Evolutionary conservation across 805 yeast species (phyloP).

Genomic region (Zygosaccharomyces lentus): DNA sequence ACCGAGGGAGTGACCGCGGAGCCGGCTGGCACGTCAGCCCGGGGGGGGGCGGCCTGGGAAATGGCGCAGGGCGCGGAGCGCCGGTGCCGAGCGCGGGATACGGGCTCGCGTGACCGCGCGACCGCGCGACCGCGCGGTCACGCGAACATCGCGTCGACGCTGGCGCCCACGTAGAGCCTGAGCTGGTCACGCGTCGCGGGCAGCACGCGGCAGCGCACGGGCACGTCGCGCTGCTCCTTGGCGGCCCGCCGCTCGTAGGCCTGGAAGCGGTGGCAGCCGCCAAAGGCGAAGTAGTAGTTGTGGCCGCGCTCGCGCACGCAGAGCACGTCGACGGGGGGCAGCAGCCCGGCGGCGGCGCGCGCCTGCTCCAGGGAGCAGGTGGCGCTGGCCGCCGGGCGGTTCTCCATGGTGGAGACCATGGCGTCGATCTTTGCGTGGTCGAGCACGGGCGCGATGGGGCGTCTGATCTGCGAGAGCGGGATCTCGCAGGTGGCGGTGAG

Average conservation of each 20-base stretch:
- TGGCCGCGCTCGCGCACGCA: constrained; percentile 60
- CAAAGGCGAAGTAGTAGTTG: constrained; percentile 72
- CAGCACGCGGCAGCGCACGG: constrained; percentile 65
- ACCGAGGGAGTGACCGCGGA: not conserved
- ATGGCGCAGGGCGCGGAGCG: not conserved
- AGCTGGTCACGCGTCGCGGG: constrained; percentile 74
- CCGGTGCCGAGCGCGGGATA: not conserved
- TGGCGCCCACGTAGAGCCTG: constrained; percentile 62
- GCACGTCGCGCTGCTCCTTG: constrained; percentile 31
- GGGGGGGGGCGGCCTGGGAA: not conserved
- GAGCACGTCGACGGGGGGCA: constrained; percentile 81
- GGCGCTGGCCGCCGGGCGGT: constrained; percentile 57
- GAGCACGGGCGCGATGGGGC: constrained; percentile 84
- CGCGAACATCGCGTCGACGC: constrained; percentile 23
- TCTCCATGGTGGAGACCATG: constrained; percentile 69
- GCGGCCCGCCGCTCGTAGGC: constrained; percentile 62
- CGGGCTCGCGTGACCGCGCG: no score
- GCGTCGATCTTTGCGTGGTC: constrained; percentile 70
- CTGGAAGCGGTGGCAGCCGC: constrained; percentile 87
- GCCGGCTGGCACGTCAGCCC: not conserved
- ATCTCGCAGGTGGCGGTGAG: constrained; percentile 50
- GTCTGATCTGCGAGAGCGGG: constrained; percentile 61
- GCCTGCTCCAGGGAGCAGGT: constrained; percentile 50
- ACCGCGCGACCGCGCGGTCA: not conserved
- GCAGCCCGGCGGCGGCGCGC: constrained; percentile 44